Conservation (phyloP, 305 asterid species). For the Rubia balearica region DNA sequence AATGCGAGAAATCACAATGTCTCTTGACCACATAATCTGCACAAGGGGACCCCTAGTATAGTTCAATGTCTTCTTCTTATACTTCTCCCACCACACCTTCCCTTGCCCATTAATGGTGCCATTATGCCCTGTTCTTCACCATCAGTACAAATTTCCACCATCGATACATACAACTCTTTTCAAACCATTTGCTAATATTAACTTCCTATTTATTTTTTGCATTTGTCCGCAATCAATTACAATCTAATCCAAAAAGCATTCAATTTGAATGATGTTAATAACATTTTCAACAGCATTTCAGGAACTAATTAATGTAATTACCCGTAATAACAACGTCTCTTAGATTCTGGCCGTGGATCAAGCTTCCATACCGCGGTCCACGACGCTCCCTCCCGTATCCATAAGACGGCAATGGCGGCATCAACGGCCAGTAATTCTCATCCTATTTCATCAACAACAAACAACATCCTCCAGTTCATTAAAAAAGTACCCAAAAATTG, state of each 20-base stretch:
- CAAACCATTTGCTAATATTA: not conserved
- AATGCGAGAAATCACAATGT: conserved; percentile 61
- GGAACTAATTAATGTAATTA: conserved; percentile 17
- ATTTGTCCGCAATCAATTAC: not conserved
- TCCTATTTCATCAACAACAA: conserved; percentile 41
- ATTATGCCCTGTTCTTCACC: conserved; percentile 59
- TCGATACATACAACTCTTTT: conserved; percentile 4
- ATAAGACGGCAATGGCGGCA: conserved; percentile 97
- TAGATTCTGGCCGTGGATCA: conserved; percentile 85
- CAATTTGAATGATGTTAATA: not conserved
- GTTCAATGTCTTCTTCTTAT: conserved; percentile 47
- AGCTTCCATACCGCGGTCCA: conserved; percentile 91
- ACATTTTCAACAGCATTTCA: not conserved
- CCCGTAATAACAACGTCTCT: conserved; percentile 87
- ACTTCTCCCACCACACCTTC: conserved; percentile 81
- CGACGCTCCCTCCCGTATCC: conserved; percentile 80
- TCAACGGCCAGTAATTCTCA: conserved; percentile 67
- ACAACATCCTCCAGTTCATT: conserved; percentile 21
- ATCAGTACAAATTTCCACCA: conserved; percentile 11
- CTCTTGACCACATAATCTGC: conserved; percentile 93
- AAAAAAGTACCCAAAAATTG: not conserved
- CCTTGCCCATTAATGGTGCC: conserved; percentile 92
- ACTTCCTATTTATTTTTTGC: not conserved
- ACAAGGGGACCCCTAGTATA: conserved; percentile 89
- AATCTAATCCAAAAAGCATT: not conserved